Conservation (phyloP, 1,139 yeast species). For the Hemisphaericaspora subhashii region DNA sequence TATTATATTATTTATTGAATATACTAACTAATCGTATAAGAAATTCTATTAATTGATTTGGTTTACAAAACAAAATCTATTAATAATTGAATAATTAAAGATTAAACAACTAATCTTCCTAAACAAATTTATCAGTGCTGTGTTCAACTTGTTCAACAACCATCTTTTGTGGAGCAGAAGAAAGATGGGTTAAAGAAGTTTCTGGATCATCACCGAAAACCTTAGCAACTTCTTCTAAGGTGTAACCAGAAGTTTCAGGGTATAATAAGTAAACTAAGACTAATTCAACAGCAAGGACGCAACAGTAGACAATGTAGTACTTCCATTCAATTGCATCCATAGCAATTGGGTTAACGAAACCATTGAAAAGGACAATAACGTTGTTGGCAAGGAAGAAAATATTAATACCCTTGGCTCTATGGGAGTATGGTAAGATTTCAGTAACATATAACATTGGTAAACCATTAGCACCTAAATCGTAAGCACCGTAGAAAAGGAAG, state of each 20-base stretch:
- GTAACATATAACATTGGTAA: slow-evolving; percentile 41
- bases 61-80: slow-evolving; percentile 2
- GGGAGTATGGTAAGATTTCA: slow-evolving; percentile 45
- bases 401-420: slow-evolving; percentile 47
- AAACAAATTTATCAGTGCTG: slow-evolving; percentile 7
- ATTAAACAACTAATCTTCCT: background rate
- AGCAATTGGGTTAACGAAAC: slow-evolving; percentile 60
- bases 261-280: slow-evolving; percentile 40
- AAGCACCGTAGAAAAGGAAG: slow-evolving; percentile 38
- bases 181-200: slow-evolving; percentile 7
- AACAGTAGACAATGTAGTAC: slow-evolving; percentile 56
- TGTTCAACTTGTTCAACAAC: slow-evolving; percentile 8
- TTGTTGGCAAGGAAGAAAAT: slow-evolving; percentile 30
- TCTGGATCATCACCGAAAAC: slow-evolving; percentile 43
- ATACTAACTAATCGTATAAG: too few relatives aligned
- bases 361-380: slow-evolving; percentile 23
- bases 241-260: slow-evolving; percentile 53
- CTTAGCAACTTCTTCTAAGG: slow-evolving; percentile 49
- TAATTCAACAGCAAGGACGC: slow-evolving; percentile 38
- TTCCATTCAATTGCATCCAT: slow-evolving; percentile 60
- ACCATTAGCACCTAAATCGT: slow-evolving; percentile 42
- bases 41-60: background rate
- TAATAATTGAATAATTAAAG: slow-evolving; percentile 4
- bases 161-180: slow-evolving; percentile 8
- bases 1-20: too few relatives aligned